These are phyloP conservation scores for Moelleriella libera DNA, from an alignment of 2,329 filamentous ascomycete genomes.

Conservation along the genomic window DNA sequence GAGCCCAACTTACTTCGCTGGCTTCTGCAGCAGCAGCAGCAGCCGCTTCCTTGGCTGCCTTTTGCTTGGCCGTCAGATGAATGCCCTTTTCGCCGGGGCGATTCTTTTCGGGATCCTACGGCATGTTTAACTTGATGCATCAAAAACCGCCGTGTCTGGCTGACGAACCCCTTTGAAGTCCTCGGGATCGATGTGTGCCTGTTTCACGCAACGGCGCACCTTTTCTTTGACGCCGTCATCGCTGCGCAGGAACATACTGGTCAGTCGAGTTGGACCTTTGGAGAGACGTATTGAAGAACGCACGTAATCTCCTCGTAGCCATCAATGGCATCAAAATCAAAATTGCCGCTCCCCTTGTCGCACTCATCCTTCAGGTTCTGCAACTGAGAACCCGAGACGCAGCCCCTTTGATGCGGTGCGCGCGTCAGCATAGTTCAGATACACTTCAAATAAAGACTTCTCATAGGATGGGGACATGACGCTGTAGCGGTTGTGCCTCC, in stretches of 20 bases:
- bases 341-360: conserved; percentile 27
- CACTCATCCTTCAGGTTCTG: conserved; percentile 47
- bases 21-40: conserved; percentile 12
- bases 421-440: too few relatives aligned
- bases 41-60: conserved; percentile 18
- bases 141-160: neutral
- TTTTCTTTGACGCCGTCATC: conserved; percentile 56
- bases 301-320: conserved; percentile 62
- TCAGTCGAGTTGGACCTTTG: neutral
- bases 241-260: conserved; percentile 15
- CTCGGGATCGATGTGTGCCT: conserved; percentile 70
- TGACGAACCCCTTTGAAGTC: conserved; percentile 77
- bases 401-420: conserved; percentile 74
- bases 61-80: conserved; percentile 27
- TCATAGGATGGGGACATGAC: too few relatives aligned
- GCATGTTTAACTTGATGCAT: neutral
- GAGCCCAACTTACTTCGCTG: conserved; percentile 10
- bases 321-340: conserved; percentile 56
- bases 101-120: conserved; percentile 62
- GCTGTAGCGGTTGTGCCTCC: too few relatives aligned
- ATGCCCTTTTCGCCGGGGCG: conserved; percentile 52
- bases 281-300: conserved; percentile 8
- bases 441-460: too few relatives aligned
- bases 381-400: conserved; percentile 65
- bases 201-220: conserved; percentile 53